phyloP scores from a whole-genome alignment of 2,329 filamentous ascomycete species.

The Aciculosporium take region DNA sequence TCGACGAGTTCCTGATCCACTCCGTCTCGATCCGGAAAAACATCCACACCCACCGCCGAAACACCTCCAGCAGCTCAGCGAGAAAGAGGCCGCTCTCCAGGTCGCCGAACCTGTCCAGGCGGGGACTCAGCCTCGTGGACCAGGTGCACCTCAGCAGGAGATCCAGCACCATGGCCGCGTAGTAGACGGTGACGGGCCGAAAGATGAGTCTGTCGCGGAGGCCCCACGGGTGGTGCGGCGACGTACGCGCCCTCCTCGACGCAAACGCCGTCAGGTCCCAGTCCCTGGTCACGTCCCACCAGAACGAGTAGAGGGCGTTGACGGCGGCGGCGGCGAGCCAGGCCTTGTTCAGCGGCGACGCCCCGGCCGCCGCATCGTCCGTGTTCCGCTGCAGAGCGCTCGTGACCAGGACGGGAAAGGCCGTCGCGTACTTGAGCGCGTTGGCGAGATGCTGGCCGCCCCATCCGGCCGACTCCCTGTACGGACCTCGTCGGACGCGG shows the following conservation, averaged over 20 bases:
- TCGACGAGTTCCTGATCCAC: constrained; percentile 50
- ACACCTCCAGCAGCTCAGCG: constrained; percentile 74
- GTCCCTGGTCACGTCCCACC: constrained; percentile 93
- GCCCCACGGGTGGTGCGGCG: constrained; percentile 58
- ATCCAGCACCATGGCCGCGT: constrained; percentile 65
- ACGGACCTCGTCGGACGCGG: constrained; percentile 48
- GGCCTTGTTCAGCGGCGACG: constrained; percentile 32
- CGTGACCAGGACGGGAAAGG: constrained; percentile 81
- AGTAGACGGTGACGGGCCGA: constrained; percentile 61
- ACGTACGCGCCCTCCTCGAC: constrained; percentile 37
- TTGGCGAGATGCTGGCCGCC: constrained; percentile 85
- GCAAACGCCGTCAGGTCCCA: constrained; percentile 87
- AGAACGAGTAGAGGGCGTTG: constrained; percentile 93
- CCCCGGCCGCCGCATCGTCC: constrained; percentile 26
- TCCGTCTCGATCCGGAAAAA: constrained; percentile 93
- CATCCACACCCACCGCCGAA: constrained; percentile 89
- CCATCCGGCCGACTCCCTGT: constrained; percentile 48
- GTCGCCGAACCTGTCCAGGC: constrained; percentile 71
- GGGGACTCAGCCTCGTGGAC: constrained; percentile 73
- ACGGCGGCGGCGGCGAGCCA: constrained; percentile 63
- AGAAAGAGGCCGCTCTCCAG: constrained; percentile 80
- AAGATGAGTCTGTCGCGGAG: constrained; percentile 64
- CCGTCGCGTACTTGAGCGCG: constrained; percentile 84
- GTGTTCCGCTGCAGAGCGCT: constrained; percentile 56
- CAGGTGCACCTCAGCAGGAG: constrained; percentile 77